phyloP scores from a whole-genome alignment of 352 stramenopile genomes.

The Elongisporangium anandrum region DNA sequence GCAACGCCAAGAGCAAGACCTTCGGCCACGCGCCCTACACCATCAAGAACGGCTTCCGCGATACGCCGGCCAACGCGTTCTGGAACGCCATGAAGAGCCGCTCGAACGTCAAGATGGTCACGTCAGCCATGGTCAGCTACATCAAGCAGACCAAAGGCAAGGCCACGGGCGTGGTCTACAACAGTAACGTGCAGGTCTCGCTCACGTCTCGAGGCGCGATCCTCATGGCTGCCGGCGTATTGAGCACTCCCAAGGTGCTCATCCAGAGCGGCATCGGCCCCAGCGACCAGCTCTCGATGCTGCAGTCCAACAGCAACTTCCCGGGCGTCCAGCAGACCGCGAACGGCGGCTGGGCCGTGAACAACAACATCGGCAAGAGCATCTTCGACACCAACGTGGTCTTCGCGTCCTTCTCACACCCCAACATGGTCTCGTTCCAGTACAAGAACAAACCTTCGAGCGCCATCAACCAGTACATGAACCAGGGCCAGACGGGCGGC shows the following conservation, averaged over 20 bases:
- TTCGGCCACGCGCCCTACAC: constrained; percentile 46
- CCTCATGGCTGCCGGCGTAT: constrained; percentile 63
- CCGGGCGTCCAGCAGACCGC: constrained; percentile 25
- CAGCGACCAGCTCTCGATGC: constrained; percentile 40
- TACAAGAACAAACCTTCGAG: constrained; percentile 19
- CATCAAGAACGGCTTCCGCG: constrained; percentile 49
- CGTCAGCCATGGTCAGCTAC: constrained; percentile 40
- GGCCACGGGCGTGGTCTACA: constrained; percentile 48
- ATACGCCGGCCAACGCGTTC: constrained; percentile 51
- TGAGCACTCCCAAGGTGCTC: constrained; percentile 78
- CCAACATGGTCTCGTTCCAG: constrained; percentile 46
- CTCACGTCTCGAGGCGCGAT: constrained; percentile 47
- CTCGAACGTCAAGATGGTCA: constrained; percentile 50
- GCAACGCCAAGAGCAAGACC: constrained; percentile 54
- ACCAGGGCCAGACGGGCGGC: constrained; percentile 24
- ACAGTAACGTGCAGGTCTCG: constrained; percentile 22
- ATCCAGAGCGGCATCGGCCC: constrained; percentile 78
- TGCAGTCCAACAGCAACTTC: constrained; percentile 33
- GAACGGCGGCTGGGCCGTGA: constrained; percentile 29
- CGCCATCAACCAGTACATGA: constrained; percentile 55
- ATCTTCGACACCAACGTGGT: constrained; percentile 59
- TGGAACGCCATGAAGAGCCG: constrained; percentile 36
- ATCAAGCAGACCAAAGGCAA: constrained; percentile 37
- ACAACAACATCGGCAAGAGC: constrained; percentile 50
- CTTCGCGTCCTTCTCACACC: constrained; percentile 43